Conservation (phyloP, 2,329 filamentous ascomycete species). For the Aspergillus pseudotamarii region DNA sequence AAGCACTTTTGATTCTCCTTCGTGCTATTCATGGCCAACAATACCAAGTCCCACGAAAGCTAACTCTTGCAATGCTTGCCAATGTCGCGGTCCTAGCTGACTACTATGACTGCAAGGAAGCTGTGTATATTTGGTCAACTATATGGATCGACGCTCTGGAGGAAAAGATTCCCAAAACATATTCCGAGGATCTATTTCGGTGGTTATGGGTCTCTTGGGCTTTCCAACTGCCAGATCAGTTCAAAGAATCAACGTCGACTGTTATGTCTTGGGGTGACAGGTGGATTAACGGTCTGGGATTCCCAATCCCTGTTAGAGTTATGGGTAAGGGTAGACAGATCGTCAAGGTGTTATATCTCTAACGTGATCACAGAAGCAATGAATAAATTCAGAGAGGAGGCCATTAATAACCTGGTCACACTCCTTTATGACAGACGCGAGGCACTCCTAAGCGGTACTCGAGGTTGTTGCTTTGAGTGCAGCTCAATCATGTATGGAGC, state of each 20-base stretch:
- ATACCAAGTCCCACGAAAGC: slow-evolving; percentile 5
- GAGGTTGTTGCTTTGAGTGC: slow-evolving; percentile 28
- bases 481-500: slow-evolving; percentile 29
- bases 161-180: slow-evolving; percentile 7
- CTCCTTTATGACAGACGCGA: slow-evolving; percentile 16
- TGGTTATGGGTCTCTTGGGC: slow-evolving; percentile 21
- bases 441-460: slow-evolving; percentile 8
- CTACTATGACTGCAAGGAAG: slow-evolving; percentile 4
- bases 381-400: slow-evolving; percentile 14
- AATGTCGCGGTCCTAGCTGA: slow-evolving; percentile 9
- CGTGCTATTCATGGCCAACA: slow-evolving; percentile 14
- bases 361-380: slow-evolving; percentile 18
- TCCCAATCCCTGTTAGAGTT: slow-evolving; percentile 22
- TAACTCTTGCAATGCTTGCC: slow-evolving; percentile 11
- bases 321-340: slow-evolving; percentile 17
- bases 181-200: slow-evolving; percentile 10
- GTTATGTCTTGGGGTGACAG: slow-evolving; percentile 19
- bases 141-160: neutral
- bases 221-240: slow-evolving; percentile 21
- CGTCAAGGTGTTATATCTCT: neutral
- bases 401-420: slow-evolving; percentile 13
- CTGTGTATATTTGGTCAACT: neutral
- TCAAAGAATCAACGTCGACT: slow-evolving; percentile 19
- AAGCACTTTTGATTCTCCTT: slow-evolving; percentile 16
- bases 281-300: slow-evolving; percentile 17